Evolutionary conservation across 139 green algal species (phyloP).

Genomic region (Chlamydomonas sp.): DNA sequence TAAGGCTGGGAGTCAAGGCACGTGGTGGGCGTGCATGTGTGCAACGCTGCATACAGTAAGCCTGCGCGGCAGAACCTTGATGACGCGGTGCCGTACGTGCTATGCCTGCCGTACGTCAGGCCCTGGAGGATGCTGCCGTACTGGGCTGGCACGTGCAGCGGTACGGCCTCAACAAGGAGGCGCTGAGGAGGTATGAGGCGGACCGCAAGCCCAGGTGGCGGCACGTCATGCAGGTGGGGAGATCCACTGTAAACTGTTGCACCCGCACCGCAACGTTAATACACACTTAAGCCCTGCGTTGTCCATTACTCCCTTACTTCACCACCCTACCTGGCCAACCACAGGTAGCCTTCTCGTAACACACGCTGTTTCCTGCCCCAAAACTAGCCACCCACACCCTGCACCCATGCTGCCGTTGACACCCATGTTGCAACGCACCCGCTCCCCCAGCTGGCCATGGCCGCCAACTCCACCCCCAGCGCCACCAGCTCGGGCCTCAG

Average conservation of each 20-base stretch:
- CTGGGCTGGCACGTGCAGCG: constrained; percentile 33
- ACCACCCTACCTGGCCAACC: background rate
- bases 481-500: constrained; percentile 30
- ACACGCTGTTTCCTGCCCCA: too few species aligned
- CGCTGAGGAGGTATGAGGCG: constrained; percentile 44
- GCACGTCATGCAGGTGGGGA: constrained; percentile 45
- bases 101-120: constrained; percentile 8
- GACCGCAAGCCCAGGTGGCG: constrained; percentile 35
- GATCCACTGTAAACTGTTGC: background rate
- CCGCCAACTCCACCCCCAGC: constrained; percentile 29
- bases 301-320: background rate
- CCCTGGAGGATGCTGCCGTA: constrained; percentile 46
- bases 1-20: background rate
- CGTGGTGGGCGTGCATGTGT: background rate
- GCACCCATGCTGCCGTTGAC: too few species aligned
- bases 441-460: constrained; percentile 32
- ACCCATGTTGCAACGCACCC: background rate
- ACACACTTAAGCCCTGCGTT: background rate
- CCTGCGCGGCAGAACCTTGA: too few species aligned
- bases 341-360: too few species aligned
- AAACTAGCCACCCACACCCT: too few species aligned
- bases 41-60: too few species aligned
- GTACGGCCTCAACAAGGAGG: constrained; percentile 48
- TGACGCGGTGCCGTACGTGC: too few species aligned
- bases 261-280: background rate